These are phyloP conservation scores for Austropuccinia psidii DNA, from an alignment of 1,284 basidiomycete species.

Conservation along the genomic window DNA sequence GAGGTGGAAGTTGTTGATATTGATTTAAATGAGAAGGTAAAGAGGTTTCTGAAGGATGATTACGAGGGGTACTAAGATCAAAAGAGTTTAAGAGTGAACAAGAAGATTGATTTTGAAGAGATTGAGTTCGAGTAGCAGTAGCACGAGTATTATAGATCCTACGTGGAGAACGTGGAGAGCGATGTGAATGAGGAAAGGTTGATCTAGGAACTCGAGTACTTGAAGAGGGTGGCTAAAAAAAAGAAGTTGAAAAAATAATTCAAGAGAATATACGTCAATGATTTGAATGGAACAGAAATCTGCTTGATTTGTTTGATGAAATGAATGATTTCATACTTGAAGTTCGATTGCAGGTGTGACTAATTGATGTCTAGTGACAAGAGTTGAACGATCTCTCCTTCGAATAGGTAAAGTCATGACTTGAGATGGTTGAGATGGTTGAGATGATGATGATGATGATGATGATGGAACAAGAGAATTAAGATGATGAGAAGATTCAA, in stretches of 20 bases:
- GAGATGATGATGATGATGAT: not conserved
- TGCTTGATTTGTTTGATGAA: not conserved
- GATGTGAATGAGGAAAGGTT: conserved; percentile 29
- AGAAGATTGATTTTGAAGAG: not conserved
- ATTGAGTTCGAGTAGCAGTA: conserved; percentile 10
- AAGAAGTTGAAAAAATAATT: not conserved
- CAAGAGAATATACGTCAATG: not conserved
- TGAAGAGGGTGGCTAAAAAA: conserved; percentile 2
- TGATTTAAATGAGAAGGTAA: not conserved
- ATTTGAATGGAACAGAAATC: not conserved
- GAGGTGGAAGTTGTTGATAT: not conserved
- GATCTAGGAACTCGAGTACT: conserved; percentile 29
- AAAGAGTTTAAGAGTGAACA: not conserved
- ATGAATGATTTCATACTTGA: not conserved
- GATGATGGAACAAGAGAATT: not conserved
- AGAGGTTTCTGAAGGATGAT: not conserved
- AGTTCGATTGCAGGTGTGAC: not conserved
- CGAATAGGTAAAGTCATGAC: not conserved
- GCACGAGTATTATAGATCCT: conserved; percentile 30
- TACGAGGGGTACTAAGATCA: conserved; percentile 7
- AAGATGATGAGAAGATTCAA: no score
- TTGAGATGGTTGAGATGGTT: conserved; percentile 4
- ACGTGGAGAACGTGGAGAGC: conserved; percentile 33
- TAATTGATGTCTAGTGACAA: not conserved
- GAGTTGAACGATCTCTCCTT: conserved; percentile 8